Conservation (phyloP, 2,329 filamentous ascomycete species). For the Calcarisporium arbuscula region DNA sequence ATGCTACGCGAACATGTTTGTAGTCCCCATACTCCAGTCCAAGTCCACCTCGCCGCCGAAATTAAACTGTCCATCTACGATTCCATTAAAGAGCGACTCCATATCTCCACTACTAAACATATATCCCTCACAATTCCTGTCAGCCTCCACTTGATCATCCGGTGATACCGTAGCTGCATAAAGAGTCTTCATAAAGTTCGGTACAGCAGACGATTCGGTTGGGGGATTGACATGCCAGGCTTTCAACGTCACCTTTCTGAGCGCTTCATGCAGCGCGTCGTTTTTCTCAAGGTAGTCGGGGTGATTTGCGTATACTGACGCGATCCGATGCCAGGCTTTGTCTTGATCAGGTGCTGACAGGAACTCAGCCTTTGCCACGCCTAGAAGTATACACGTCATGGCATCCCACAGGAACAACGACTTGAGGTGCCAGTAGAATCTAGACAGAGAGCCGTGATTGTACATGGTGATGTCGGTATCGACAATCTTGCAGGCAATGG, state of each 20-base stretch:
- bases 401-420: conserved; percentile 29
- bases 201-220: conserved; percentile 8
- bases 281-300: conserved; percentile 19
- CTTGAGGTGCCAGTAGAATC: conserved; percentile 24
- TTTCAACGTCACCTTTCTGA: conserved; percentile 23
- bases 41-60: too few species aligned
- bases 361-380: conserved; percentile 15
- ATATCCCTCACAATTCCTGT: too few species aligned
- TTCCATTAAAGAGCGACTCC: too few species aligned
- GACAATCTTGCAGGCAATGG: conserved; percentile 29
- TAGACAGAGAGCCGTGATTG: conserved; percentile 14
- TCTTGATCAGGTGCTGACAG: conserved; percentile 12
- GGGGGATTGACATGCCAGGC: conserved; percentile 21
- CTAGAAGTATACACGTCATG: conserved; percentile 23
- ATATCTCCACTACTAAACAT: too few species aligned
- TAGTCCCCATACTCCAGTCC: too few species aligned
- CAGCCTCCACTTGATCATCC: too few species aligned
- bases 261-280: conserved; percentile 20
- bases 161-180: too few species aligned
- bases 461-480: conserved; percentile 26
- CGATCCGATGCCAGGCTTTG: conserved; percentile 18
- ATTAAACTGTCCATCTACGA: too few species aligned
- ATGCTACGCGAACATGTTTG: too few species aligned
- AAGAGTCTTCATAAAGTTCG: conserved; percentile 18
- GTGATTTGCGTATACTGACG: conserved; percentile 21